A percentile compares a stretch with the other conserved stretches of the same genome.
Evolutionary conservation across 768 basidiomycete species (phyloP).

Genomic region (Jaapia argillacea): DNA sequence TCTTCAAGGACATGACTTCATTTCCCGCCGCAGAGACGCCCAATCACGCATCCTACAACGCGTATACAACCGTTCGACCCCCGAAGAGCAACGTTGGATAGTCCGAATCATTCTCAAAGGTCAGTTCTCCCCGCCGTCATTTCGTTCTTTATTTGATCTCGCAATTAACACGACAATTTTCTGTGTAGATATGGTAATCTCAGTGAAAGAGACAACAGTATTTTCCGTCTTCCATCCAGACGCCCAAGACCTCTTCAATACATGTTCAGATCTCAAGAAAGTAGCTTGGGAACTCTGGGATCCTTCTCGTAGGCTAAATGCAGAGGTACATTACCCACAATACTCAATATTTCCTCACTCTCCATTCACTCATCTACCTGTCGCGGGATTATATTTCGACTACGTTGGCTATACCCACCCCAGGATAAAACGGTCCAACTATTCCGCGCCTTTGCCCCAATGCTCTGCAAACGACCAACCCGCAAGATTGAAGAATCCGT

Average conservation of each 20-base stretch:
- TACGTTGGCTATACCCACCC: not conserved
- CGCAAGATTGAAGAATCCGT: slow-evolving; percentile 76
- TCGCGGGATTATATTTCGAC: not conserved
- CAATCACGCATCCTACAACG: slow-evolving; percentile 71
- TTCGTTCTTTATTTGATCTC: not conserved
- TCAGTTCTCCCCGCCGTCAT: slow-evolving; percentile 15
- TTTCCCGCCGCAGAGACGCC: slow-evolving; percentile 40
- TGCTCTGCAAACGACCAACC: slow-evolving; percentile 87
- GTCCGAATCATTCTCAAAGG: slow-evolving; percentile 95
- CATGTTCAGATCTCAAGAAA: slow-evolving; percentile 92
- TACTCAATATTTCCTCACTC: no score
- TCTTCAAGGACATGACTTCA: slow-evolving; percentile 6
- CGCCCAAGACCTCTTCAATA: slow-evolving; percentile 89
- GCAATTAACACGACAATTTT: no score
- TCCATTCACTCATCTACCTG: no score
- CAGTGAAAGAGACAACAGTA: slow-evolving; percentile 90
- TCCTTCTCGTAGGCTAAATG: slow-evolving; percentile 52
- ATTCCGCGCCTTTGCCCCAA: slow-evolving; percentile 85
- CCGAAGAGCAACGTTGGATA: slow-evolving; percentile 92
- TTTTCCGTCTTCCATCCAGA: slow-evolving; percentile 90
- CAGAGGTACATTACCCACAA: slow-evolving; percentile 46
- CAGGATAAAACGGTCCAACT: slow-evolving; percentile 81
- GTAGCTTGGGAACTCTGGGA: slow-evolving; percentile 87
- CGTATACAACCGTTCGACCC: slow-evolving; percentile 68
- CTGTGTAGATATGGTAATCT: slow-evolving; percentile 83